Percentiles rank a stretch among this genome's conserved stretches.
Conservation (phyloP, 2,329 filamentous ascomycete genomes). For the Aschersonia sp. region DNA sequence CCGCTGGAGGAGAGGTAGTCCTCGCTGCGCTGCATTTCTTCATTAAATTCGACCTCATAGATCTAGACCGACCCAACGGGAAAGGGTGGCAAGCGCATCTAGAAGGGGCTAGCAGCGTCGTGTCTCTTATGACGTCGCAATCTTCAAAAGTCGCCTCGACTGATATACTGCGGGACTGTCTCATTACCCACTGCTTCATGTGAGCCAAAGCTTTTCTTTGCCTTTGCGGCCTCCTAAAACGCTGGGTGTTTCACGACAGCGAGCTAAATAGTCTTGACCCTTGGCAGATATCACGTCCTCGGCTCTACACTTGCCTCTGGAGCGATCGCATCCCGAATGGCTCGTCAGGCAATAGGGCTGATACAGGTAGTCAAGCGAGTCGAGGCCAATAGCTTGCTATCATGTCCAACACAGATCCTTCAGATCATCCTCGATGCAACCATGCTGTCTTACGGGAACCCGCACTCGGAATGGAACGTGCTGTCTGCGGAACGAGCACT, state of each 20-base stretch:
- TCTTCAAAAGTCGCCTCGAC: constrained; percentile 14
- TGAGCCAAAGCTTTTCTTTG: constrained; percentile 12
- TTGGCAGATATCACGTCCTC: constrained; percentile 24
- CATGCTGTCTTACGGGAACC: constrained; percentile 24
- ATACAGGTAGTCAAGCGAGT: constrained; percentile 25
- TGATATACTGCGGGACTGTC: constrained; percentile 26
- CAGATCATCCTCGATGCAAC: constrained; percentile 30
- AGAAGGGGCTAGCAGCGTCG: constrained; percentile 27
- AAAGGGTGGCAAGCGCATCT: constrained; percentile 31
- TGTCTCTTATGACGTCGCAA: constrained; percentile 19
- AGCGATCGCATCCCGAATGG: constrained; percentile 22
- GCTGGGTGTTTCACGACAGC: no score
- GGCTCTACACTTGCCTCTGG: constrained; percentile 22
- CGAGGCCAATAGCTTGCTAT: constrained; percentile 26
- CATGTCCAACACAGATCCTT: constrained; percentile 26
- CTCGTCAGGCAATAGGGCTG: constrained; percentile 22
- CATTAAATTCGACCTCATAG: constrained; percentile 35
- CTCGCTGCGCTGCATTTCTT: constrained; percentile 35
- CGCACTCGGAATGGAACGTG: constrained; percentile 15
- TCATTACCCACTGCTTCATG: constrained; percentile 34
- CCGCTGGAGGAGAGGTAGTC: constrained; percentile 28
- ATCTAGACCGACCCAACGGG: constrained; percentile 26
- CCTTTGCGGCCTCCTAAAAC: no score
- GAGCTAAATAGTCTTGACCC: no score
- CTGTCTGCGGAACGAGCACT: constrained; percentile 21